These are phyloP conservation scores for Backusella luteola DNA, from an alignment of 192 early-diverging fungal species.

Conservation along the genomic window DNA sequence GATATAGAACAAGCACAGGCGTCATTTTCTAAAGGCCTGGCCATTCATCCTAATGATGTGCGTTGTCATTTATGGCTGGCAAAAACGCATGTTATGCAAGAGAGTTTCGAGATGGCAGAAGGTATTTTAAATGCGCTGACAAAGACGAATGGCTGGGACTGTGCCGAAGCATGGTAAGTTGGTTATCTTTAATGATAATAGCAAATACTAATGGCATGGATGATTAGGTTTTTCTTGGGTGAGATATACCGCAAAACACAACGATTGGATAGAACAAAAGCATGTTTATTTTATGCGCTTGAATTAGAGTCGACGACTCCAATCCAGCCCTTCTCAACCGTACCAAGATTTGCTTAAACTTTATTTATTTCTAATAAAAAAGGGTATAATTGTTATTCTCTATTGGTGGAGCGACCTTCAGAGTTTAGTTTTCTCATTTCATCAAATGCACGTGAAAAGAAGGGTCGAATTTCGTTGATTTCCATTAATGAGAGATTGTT, in stretches of 20 bases:
- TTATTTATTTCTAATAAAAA: conserved; percentile 2
- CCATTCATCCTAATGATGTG: conserved; percentile 41
- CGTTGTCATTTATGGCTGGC: conserved; percentile 45
- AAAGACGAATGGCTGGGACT: conserved; percentile 57
- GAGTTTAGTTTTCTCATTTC: conserved; percentile 53
- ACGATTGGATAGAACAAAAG: conserved; percentile 46
- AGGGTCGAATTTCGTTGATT: conserved; percentile 91
- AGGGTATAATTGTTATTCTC: neutral
- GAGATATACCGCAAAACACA: conserved; percentile 45
- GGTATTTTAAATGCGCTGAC: conserved; percentile 49
- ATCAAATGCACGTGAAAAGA: conserved; percentile 82
- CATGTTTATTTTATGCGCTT: conserved; percentile 60
- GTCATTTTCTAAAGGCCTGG: conserved; percentile 50
- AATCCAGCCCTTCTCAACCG: conserved; percentile 43
- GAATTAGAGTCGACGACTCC: conserved; percentile 55
- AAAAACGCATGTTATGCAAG: conserved; percentile 42
- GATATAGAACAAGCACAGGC: conserved; percentile 41
- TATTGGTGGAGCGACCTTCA: neutral
- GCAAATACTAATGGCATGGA: neutral
- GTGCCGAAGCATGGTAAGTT: conserved; percentile 59
- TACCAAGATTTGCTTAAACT: conserved; percentile 38
- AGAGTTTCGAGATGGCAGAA: conserved; percentile 49
- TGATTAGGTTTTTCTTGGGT: conserved; percentile 45
- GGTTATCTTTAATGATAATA: neutral
- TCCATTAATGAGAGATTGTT: conserved; percentile 84